A percentile compares a stretch with the other conserved stretches of the same genome.
Evolutionary conservation across 83 land plant genomes (phyloP).

Genomic region (Picea abies): DNA sequence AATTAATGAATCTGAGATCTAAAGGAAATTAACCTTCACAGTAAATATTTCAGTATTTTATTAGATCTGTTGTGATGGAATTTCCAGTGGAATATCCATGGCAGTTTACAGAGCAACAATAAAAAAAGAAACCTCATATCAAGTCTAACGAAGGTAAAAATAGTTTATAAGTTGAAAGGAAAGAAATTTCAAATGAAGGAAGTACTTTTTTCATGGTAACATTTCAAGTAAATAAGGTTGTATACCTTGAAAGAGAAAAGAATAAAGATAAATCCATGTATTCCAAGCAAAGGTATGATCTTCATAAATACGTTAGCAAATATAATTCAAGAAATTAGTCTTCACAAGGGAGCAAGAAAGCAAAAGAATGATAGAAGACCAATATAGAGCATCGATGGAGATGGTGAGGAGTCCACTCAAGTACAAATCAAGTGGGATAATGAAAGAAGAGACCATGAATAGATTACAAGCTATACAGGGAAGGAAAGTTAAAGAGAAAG

Average conservation of each 20-base stretch:
- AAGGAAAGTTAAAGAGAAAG: background rate
- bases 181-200: background rate
- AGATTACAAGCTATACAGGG: background rate
- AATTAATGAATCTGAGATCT: no score
- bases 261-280: background rate
- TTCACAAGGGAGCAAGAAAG: background rate
- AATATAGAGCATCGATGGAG: background rate
- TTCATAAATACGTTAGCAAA: background rate
- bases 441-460: background rate
- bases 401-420: background rate
- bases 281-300: background rate
- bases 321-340: background rate
- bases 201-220: background rate
- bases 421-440: background rate
- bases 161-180: background rate
- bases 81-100: no score
- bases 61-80: no score
- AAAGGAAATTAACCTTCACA: no score
- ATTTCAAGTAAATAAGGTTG: background rate
- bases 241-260: background rate
- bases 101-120: no score
- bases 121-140: background rate
- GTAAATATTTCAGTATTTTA: no score
- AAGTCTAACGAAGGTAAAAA: background rate
- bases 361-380: background rate